Percentiles rank a stretch among this genome's conserved stretches.
phyloP scores from a whole-genome alignment of 306 rosid species.

The Erythrophleum fordii region DNA sequence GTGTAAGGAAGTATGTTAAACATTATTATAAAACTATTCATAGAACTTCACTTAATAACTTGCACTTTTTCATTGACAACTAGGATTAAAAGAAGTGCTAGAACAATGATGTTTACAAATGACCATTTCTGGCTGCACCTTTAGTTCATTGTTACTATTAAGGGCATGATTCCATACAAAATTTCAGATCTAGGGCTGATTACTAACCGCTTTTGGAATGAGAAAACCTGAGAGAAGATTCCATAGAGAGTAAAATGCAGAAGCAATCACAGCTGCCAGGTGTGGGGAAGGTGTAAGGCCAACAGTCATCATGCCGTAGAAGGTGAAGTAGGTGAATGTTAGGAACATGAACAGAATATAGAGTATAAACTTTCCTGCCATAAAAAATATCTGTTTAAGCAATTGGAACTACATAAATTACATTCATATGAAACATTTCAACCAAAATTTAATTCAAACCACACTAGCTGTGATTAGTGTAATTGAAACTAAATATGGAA shows the following conservation, averaged over 20 bases:
- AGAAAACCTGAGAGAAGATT: slow-evolving; percentile 83
- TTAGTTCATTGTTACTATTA: too few relatives aligned
- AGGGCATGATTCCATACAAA: background rate
- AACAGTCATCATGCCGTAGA: slow-evolving; percentile 81
- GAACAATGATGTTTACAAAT: background rate
- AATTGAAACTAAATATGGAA: background rate
- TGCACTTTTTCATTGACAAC: background rate
- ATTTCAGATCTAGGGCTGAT: background rate
- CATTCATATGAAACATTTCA: background rate
- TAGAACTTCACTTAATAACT: too few relatives aligned
- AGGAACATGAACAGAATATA: slow-evolving; percentile 76
- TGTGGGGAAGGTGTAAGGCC: slow-evolving; percentile 76
- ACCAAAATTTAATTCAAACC: background rate
- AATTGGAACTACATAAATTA: background rate
- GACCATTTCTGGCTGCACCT: too few relatives aligned
- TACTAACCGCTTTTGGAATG: slow-evolving; percentile 72
- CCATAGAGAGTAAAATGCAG: slow-evolving; percentile 90
- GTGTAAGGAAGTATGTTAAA: too few relatives aligned
- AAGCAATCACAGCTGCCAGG: slow-evolving; percentile 70
- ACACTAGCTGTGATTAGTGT: background rate
- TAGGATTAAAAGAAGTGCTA: background rate
- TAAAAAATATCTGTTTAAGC: background rate
- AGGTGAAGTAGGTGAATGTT: slow-evolving; percentile 83
- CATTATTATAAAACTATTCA: too few relatives aligned
- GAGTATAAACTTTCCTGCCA: slow-evolving; percentile 66